Percentiles rank a stretch among this genome's conserved stretches.
These are phyloP conservation scores for Agaricus blazei DNA, from an alignment of 768 basidiomycete species.

Conservation along the genomic window DNA sequence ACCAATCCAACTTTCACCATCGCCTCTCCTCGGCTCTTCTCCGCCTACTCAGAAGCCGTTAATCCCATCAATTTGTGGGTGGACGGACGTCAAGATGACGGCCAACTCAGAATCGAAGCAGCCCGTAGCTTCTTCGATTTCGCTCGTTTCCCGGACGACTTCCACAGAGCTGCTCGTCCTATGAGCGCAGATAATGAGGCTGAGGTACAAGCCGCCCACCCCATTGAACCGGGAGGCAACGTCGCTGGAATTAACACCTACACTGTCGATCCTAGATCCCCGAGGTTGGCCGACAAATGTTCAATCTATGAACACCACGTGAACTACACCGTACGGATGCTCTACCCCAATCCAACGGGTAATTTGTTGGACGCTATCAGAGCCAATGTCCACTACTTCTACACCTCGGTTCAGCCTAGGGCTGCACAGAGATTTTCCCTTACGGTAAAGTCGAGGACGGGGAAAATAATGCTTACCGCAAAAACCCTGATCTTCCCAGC, in stretches of 20 bases:
- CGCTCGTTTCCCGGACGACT: conserved; percentile 11
- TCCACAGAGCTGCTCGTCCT: conserved; percentile 11
- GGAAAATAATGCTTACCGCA: too few relatives aligned
- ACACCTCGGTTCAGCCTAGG: neutral
- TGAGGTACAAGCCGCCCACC: conserved; percentile 4
- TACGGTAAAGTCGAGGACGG: conserved; percentile 3
- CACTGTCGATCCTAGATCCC: conserved; percentile 9
- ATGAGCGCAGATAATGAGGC: neutral
- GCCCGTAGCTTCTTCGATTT: conserved; percentile 16
- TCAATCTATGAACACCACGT: conserved; percentile 14
- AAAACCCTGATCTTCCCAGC: too few relatives aligned
- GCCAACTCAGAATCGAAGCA: conserved; percentile 9
- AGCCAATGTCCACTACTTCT: conserved; percentile 10
- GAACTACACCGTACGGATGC: conserved; percentile 11
- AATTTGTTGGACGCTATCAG: conserved; percentile 12
- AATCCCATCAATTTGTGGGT: conserved; percentile 14
- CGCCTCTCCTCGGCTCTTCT: conserved; percentile 11
- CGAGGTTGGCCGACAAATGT: conserved; percentile 10
- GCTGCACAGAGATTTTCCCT: conserved; percentile 10
- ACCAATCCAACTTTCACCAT: conserved; percentile 16
- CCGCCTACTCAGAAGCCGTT: conserved; percentile 13
- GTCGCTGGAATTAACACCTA: conserved; percentile 13
- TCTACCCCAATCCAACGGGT: conserved; percentile 16
- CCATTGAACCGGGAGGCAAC: conserved; percentile 14
- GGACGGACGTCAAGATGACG: conserved; percentile 12